phyloP scores from a whole-genome alignment of 257 asterid genomes.

The Nicotiana benthamiana region DNA sequence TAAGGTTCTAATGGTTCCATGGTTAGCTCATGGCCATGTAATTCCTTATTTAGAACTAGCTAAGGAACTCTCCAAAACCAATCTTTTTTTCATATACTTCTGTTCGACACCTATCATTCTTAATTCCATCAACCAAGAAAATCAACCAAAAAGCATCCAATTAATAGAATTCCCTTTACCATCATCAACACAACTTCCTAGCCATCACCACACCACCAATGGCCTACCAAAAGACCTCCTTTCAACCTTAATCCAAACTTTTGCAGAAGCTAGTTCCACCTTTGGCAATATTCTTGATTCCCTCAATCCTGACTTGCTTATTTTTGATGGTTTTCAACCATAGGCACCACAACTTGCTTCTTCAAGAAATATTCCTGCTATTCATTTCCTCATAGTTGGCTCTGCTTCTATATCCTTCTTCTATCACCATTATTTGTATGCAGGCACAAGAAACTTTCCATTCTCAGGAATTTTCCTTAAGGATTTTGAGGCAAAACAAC shows the following conservation, averaged over 20 bases:
- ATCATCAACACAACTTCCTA: constrained; percentile 24
- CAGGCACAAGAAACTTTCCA: constrained; percentile 8
- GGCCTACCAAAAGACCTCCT: constrained; percentile 29
- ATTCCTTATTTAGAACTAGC: constrained; percentile 40
- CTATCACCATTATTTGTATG: constrained; percentile 15
- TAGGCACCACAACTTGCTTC: constrained; percentile 40
- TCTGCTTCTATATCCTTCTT: constrained; percentile 20
- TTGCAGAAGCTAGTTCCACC: constrained; percentile 16
- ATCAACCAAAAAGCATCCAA: constrained; percentile 25
- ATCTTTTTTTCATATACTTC: constrained; percentile 26
- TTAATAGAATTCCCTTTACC: constrained; percentile 26
- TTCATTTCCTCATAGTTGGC: constrained; percentile 23
- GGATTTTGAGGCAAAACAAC: constrained; percentile 15
- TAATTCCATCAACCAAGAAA: constrained; percentile 15
- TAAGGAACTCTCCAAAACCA: constrained; percentile 30
- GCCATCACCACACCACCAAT: constrained; percentile 34
- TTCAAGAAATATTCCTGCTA: constrained; percentile 21
- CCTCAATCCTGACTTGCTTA: constrained; percentile 27
- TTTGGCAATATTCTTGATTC: constrained; percentile 20
- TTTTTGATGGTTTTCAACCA: constrained; percentile 41
- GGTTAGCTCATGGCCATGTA: constrained; percentile 47
- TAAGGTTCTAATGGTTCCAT: constrained; percentile 36
- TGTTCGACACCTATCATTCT: constrained; percentile 30
- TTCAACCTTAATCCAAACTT: constrained; percentile 18
- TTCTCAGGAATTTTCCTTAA: constrained; percentile 29